Evolutionary conservation across 768 basidiomycete genomes (phyloP), one percentile per base, ranked within the genome.

Genomic region (Multifurca ochricompacta): DNA sequence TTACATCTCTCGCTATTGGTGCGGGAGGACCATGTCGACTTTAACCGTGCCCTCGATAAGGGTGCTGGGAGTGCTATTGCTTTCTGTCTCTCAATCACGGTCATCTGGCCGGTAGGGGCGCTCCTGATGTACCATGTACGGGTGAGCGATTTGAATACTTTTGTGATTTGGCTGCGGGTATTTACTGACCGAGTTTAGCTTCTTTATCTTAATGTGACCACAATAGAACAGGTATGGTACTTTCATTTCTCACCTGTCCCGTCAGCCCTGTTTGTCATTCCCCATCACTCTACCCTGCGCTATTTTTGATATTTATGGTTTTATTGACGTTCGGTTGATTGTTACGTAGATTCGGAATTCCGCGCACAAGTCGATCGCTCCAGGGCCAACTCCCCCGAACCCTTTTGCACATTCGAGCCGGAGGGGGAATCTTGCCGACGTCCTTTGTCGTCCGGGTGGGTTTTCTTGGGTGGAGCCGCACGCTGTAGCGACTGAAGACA

Each of bases 371-470:
- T 74, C 77, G 27, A 70, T 92, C 43, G 73, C 79, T 27, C 76
- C 81, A 21, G 83, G 80, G 3, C 73, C 80, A 1, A 67, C 82
- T 3, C 87, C 88, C 27, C 76, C 85, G 2, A 97, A 95, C 64
- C 91, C 92, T 19, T 97, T 94, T 69, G 84, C 87, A 39, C 86
- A 88, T 65, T 82, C 85, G 35, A 82, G 71, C 37, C 87, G 83
- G 81, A 72, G 79, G 59, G 71, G 78, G 53, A 97, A 97, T 69
- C 64, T 91, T 45, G 68, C 78, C 27, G 82, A 85, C 51, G 77
- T 91, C 37, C 69, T 95, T 40, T 94, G 91, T 70, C 73, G 92
- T 34, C 90, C 93, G 0, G 72, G 77, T 30, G 87, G 88, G 16
- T 83, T 76, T 62, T 86, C 88, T 40, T 96, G 90, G 90, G 67